These are phyloP conservation scores for Termitomyces sp. DNA, from an alignment of 768 basidiomycete species.

Conservation along the genomic window DNA sequence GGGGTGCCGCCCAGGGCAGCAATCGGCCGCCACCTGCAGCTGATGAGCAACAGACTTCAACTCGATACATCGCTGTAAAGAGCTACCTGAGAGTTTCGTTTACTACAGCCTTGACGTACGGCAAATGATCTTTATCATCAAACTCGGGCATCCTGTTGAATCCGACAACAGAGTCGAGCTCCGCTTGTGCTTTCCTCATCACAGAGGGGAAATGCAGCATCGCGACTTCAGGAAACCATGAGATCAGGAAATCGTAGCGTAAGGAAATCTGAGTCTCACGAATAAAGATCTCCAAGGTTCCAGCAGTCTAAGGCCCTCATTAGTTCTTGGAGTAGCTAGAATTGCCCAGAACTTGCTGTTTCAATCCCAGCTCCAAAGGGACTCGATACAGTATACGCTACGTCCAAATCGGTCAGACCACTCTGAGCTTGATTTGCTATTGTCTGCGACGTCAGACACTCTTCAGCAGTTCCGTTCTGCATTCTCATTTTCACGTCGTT, in stretches of 20 bases:
- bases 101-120: constrained; percentile 13
- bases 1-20: constrained; percentile 9
- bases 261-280: not conserved
- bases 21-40: constrained; percentile 12
- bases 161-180: constrained; percentile 12
- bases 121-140: constrained; percentile 7
- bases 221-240: constrained; percentile 1
- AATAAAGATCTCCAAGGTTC: constrained; percentile 3
- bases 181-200: constrained; percentile 17
- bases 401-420: constrained; percentile 34
- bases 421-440: constrained; percentile 27
- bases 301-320: not conserved
- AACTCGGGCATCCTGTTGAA: constrained; percentile 10
- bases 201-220: constrained; percentile 13
- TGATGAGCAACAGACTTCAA: not conserved
- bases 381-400: constrained; percentile 38
- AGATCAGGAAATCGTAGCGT: not conserved
- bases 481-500: constrained; percentile 38
- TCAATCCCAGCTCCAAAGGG: constrained; percentile 45
- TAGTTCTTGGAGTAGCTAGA: not conserved
- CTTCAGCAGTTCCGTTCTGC: constrained; percentile 29
- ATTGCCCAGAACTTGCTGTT: not conserved
- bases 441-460: constrained; percentile 34
- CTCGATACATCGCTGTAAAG: not conserved
- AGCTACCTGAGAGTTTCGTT: constrained; percentile 12